A percentile compares a stretch with the other conserved stretches of the same genome.
Evolutionary conservation across 2,329 filamentous ascomycete genomes (phyloP).

Genomic region (Emergomyces africanus): DNA sequence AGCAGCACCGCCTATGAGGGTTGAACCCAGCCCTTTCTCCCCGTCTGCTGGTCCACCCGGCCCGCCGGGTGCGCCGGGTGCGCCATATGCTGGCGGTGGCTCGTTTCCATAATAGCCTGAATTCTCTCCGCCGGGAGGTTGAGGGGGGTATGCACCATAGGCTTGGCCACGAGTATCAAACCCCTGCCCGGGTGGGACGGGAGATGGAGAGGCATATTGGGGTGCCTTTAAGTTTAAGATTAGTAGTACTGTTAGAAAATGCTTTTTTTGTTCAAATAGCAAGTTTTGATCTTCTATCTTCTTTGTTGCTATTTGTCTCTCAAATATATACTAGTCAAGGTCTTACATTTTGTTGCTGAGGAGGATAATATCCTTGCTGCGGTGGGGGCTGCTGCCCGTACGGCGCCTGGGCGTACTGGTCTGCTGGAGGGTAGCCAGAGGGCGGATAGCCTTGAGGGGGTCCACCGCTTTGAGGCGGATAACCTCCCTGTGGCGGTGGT

Average conservation of each 20-base stretch:
- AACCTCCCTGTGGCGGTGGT: slow-evolving; percentile 9
- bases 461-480: slow-evolving; percentile 9
- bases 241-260: background rate
- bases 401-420: slow-evolving; percentile 5
- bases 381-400: slow-evolving; percentile 8
- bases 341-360: slow-evolving; percentile 14
- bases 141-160: slow-evolving; percentile 15
- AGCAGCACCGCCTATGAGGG: slow-evolving; percentile 25
- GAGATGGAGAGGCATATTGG: slow-evolving; percentile 1
- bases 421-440: slow-evolving; percentile 9
- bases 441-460: slow-evolving; percentile 8
- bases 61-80: slow-evolving; percentile 4
- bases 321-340: background rate
- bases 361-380: slow-evolving; percentile 11
- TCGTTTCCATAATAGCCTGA: slow-evolving; percentile 20
- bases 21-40: slow-evolving; percentile 25
- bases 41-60: slow-evolving; percentile 15
- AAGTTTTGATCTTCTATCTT: too few relatives aligned
- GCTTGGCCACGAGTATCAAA: slow-evolving; percentile 19
- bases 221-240: slow-evolving; percentile 7
- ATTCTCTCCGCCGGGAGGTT: slow-evolving; percentile 19
- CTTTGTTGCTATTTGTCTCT: background rate
- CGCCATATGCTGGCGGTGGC: slow-evolving; percentile 7
- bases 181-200: slow-evolving; percentile 6
- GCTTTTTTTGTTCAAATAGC: background rate